phyloP scores from a whole-genome alignment of 1,284 basidiomycete genomes.

The Crucibulum parvulum region DNA sequence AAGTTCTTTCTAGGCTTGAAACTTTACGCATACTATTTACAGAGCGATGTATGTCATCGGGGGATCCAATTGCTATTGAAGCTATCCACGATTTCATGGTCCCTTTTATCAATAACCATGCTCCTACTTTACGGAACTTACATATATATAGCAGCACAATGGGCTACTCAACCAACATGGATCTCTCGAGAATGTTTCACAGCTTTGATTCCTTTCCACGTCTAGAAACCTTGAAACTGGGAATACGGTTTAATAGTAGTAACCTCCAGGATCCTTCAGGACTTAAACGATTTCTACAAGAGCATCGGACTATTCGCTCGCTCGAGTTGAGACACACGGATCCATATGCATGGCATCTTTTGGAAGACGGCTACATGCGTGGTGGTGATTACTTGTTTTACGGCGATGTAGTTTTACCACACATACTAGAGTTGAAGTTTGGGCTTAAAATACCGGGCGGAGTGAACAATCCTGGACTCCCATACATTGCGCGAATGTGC shows the following conservation, averaged over 20 bases:
- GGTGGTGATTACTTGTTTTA: background rate
- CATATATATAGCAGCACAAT: background rate
- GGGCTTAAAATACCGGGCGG: constrained; percentile 15
- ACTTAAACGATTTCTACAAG: no score
- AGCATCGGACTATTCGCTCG: no score
- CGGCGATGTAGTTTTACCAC: constrained; percentile 8
- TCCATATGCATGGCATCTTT: background rate
- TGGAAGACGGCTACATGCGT: background rate
- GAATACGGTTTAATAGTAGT: no score
- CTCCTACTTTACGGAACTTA: background rate
- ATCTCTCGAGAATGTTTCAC: background rate
- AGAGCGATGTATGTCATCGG: background rate
- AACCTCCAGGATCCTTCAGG: no score
- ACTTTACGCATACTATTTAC: background rate
- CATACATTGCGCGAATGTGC: constrained; percentile 9
- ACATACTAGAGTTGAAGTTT: constrained; percentile 16
- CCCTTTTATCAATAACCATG: background rate
- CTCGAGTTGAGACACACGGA: background rate
- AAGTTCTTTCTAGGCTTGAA: background rate
- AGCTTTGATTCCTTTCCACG: background rate
- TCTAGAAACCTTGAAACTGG: background rate
- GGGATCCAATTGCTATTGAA: background rate
- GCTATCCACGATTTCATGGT: background rate
- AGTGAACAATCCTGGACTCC: constrained; percentile 8
- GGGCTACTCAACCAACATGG: background rate